Evolutionary conservation across 1,139 yeast genomes (phyloP).

Genomic region (Candida tunisiensis): DNA sequence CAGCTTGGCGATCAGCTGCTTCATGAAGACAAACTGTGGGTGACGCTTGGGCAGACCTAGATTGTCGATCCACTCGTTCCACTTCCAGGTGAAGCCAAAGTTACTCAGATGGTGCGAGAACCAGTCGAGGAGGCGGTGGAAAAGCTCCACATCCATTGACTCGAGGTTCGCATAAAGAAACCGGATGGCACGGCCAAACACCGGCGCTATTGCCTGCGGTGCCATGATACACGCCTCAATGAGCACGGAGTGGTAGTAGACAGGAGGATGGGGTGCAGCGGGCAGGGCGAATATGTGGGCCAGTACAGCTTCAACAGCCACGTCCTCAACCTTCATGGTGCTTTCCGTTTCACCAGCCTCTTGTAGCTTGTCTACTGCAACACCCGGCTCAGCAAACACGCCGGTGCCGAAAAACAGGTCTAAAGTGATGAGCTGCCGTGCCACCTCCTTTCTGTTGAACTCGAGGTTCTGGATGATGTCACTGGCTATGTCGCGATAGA

Average conservation of each 20-base stretch:
- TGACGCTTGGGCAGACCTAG: constrained; percentile 29
- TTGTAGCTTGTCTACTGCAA: constrained; percentile 57
- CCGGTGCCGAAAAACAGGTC: constrained; percentile 57
- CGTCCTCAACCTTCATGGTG: constrained; percentile 87
- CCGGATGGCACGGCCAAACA: constrained; percentile 85
- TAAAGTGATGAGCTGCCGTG: constrained; percentile 63
- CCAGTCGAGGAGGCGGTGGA: constrained; percentile 73
- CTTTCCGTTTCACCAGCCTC: constrained; percentile 20
- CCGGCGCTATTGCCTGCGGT: constrained; percentile 88
- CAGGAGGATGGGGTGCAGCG: constrained; percentile 40
- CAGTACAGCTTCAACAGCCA: constrained; percentile 70
- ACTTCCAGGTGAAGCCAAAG: constrained; percentile 93
- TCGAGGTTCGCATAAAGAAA: constrained; percentile 57
- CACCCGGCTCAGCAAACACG: constrained; percentile 70
- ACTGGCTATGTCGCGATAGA: constrained; percentile 58
- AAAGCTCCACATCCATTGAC: constrained; percentile 58
- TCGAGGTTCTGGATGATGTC: constrained; percentile 71
- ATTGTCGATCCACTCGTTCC: constrained; percentile 70
- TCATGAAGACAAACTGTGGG: constrained; percentile 61
- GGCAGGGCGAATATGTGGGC: constrained; percentile 70
- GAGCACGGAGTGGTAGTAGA: constrained; percentile 75
- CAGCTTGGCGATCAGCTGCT: constrained; percentile 70
- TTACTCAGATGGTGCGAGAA: constrained; percentile 85
- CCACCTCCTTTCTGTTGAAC: constrained; percentile 77
- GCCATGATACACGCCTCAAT: constrained; percentile 79